Percentiles rank a stretch among this genome's conserved stretches.
phyloP scores from a whole-genome alignment of 805 yeast genomes.

The Geotrichum ghanense region DNA sequence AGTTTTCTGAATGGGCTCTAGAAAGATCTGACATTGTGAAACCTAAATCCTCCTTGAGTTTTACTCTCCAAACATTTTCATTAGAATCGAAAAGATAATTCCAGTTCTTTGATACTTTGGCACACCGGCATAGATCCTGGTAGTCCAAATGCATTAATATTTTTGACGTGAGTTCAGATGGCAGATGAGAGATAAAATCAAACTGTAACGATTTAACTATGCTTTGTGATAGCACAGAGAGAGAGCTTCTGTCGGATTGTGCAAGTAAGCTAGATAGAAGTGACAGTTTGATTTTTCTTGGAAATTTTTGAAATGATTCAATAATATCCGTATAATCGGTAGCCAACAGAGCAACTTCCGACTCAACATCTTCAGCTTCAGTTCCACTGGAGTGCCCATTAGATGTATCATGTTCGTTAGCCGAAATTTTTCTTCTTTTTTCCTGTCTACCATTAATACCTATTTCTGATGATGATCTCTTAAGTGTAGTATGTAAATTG shows the following conservation, averaged over 20 bases:
- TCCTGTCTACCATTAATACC: neutral
- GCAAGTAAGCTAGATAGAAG: constrained; percentile 45
- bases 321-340: constrained; percentile 18
- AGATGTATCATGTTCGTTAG: no score
- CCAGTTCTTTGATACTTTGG: constrained; percentile 66
- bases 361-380: neutral
- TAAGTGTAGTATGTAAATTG: neutral
- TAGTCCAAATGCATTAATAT: constrained; percentile 57
- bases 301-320: constrained; percentile 28
- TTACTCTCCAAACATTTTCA: constrained; percentile 56
- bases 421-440: neutral
- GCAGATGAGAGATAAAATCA: constrained; percentile 61
- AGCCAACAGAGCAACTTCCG: constrained; percentile 3
- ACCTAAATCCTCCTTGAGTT: constrained; percentile 55
- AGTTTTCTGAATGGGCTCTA: constrained; percentile 25
- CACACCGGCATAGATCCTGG: constrained; percentile 45
- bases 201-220: constrained; percentile 50
- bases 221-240: constrained; percentile 46
- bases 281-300: constrained; percentile 37
- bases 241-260: constrained; percentile 44
- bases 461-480: neutral
- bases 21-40: constrained; percentile 34
- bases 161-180: constrained; percentile 59
- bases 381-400: neutral
- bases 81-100: constrained; percentile 46